Evolutionary conservation across 495 filamentous ascomycete genomes (phyloP).

Genomic region (Neurospora sp.): DNA sequence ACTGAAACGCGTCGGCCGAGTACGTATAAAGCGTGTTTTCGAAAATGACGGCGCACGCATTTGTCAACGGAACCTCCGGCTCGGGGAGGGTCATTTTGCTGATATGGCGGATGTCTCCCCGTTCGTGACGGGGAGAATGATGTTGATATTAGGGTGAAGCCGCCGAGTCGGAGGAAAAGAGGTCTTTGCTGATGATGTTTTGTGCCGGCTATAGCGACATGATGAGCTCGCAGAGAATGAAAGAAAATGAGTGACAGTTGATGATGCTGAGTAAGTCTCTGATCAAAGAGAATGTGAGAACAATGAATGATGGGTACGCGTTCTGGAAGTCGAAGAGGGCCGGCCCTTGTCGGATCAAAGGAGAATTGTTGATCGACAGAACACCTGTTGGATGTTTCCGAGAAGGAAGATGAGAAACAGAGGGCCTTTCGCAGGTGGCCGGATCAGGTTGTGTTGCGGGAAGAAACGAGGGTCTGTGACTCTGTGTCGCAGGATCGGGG

Average conservation of each 20-base stretch:
- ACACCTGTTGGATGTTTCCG: slow-evolving; percentile 17
- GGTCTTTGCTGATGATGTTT: neutral
- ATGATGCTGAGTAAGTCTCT: neutral
- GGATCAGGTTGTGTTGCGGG: neutral
- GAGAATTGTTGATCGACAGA: slow-evolving; percentile 20
- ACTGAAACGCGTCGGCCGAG: slow-evolving; percentile 64
- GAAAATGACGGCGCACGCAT: slow-evolving; percentile 74
- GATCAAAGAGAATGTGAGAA: neutral
- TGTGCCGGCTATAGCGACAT: slow-evolving; percentile 18
- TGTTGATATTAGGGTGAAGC: neutral
- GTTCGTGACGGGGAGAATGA: slow-evolving; percentile 4
- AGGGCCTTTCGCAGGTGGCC: neutral
- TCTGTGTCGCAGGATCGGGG: slow-evolving; percentile 24
- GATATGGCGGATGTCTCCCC: slow-evolving; percentile 2
- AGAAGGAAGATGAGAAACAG: slow-evolving; percentile 8
- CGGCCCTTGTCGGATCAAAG: slow-evolving; percentile 16
- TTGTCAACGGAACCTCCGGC: slow-evolving; percentile 55
- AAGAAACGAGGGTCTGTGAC: slow-evolving; percentile 2
- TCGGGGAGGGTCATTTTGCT: slow-evolving; percentile 51
- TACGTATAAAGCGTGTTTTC: slow-evolving; percentile 82
- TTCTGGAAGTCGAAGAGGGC: slow-evolving; percentile 19
- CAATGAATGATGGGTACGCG: neutral
- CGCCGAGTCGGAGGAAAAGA: neutral
- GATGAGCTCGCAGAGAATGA: slow-evolving; percentile 3
- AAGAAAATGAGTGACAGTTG: slow-evolving; percentile 1